Evolutionary conservation across 768 basidiomycete genomes (phyloP).

Genomic region (Rhizopogon vinicolor): DNA sequence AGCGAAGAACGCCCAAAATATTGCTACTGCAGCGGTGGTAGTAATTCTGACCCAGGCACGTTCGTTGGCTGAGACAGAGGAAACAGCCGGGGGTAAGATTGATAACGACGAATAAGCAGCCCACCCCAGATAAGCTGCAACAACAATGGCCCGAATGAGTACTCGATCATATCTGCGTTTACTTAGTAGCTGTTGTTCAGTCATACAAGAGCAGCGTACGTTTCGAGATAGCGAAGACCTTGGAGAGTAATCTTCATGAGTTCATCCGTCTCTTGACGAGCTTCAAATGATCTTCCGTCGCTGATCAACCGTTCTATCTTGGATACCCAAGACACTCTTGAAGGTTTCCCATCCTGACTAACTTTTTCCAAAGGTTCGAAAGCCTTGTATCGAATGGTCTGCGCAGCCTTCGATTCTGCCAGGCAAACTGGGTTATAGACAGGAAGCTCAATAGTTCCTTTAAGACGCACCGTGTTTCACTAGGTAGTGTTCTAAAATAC

Average conservation of each 20-base stretch:
- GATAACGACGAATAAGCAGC: constrained; percentile 59
- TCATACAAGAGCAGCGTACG: constrained; percentile 20
- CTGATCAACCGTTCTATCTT: constrained; percentile 44
- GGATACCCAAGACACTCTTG: constrained; percentile 31
- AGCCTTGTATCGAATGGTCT: constrained; percentile 60
- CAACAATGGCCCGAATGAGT: constrained; percentile 66
- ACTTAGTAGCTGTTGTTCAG: constrained; percentile 5
- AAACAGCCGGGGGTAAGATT: constrained; percentile 35
- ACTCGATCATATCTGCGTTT: constrained; percentile 60
- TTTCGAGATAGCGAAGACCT: constrained; percentile 77
- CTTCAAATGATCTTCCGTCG: constrained; percentile 39
- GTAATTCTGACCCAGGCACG: constrained; percentile 11
- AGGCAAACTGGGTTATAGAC: not conserved
- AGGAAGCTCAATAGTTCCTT: not conserved
- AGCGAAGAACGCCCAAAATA: constrained; percentile 48
- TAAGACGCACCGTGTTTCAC: constrained; percentile 62
- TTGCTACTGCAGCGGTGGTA: constrained; percentile 24
- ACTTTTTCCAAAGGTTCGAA: constrained; percentile 44
- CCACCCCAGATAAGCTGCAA: constrained; percentile 75
- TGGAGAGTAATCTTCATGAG: constrained; percentile 51
- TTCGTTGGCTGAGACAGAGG: constrained; percentile 7
- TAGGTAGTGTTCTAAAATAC: constrained; percentile 72
- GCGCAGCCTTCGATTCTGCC: constrained; percentile 56
- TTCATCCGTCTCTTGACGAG: constrained; percentile 41
- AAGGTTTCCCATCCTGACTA: constrained; percentile 20